Evolutionary conservation across 768 basidiomycete species (phyloP).

Genomic region (Suillus brevipes): DNA sequence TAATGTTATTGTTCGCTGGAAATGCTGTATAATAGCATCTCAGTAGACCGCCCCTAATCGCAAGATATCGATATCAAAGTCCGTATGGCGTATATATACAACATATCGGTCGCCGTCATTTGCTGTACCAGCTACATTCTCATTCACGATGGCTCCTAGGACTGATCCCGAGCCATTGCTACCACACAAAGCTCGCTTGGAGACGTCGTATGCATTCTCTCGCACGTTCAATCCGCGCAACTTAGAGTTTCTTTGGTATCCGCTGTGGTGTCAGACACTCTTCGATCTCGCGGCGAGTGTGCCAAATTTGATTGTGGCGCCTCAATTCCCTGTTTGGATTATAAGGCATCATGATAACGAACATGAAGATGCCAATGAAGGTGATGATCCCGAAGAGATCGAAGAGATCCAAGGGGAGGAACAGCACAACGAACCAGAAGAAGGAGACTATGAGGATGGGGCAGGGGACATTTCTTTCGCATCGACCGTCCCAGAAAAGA

Average conservation of each 20-base stretch:
- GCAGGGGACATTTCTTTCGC: background rate
- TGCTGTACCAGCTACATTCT: no score
- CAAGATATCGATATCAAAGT: background rate
- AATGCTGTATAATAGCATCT: no score
- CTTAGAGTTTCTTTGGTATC: conserved; percentile 1
- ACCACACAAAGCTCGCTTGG: background rate
- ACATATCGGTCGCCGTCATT: no score
- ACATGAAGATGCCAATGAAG: background rate
- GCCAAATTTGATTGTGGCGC: conserved; percentile 4
- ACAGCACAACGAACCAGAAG: background rate
- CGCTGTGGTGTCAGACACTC: background rate
- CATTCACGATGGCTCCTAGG: background rate
- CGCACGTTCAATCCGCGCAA: background rate
- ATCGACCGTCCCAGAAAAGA: background rate
- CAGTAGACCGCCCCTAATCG: background rate
- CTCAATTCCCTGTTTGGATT: conserved; percentile 2
- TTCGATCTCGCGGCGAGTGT: no score
- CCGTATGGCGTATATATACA: no score
- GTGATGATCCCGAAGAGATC: background rate
- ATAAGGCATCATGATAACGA: background rate
- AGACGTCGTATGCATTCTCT: conserved; percentile 1
- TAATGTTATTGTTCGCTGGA: no score
- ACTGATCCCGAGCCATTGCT: no score
- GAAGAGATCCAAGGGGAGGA: background rate
- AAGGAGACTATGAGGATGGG: background rate